Conservation (phyloP, 139 green algal species). For the Raphidocelis subcapitata region DNA sequence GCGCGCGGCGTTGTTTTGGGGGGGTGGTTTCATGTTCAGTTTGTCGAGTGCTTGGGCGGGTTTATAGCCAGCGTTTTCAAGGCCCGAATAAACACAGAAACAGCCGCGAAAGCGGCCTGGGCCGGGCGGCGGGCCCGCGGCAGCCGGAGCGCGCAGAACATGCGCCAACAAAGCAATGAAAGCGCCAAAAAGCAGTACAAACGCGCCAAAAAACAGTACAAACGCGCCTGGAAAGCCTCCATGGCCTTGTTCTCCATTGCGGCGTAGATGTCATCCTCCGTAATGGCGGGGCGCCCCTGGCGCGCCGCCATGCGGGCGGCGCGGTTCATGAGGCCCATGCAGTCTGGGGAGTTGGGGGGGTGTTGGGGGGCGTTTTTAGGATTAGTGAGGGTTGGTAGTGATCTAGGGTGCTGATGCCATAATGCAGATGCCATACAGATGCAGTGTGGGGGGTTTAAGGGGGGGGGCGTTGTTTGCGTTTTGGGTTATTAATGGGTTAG, state of each 20-base stretch:
- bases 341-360: no score
- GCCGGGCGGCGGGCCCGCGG: neutral
- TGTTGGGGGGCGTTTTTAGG: no score
- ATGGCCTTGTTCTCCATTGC: slow-evolving; percentile 86
- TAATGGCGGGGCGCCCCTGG: slow-evolving; percentile 62
- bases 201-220: neutral
- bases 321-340: slow-evolving; percentile 92
- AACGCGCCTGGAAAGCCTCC: slow-evolving; percentile 41
- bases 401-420: no score
- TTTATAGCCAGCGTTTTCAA: neutral
- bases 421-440: no score
- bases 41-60: neutral
- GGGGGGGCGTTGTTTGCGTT: no score
- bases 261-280: slow-evolving; percentile 80
- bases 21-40: no score
- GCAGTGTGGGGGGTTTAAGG: no score
- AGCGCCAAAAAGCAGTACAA: neutral
- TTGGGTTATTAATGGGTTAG: no score
- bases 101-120: neutral
- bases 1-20: neutral
- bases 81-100: neutral
- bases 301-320: slow-evolving; percentile 78
- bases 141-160: neutral
- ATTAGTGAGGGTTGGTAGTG: no score
- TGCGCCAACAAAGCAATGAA: neutral